A percentile compares a stretch with the other conserved stretches of the same genome.
Evolutionary conservation across 2,329 filamentous ascomycete species (phyloP).

Genomic region (Paradendryphiella salina): DNA sequence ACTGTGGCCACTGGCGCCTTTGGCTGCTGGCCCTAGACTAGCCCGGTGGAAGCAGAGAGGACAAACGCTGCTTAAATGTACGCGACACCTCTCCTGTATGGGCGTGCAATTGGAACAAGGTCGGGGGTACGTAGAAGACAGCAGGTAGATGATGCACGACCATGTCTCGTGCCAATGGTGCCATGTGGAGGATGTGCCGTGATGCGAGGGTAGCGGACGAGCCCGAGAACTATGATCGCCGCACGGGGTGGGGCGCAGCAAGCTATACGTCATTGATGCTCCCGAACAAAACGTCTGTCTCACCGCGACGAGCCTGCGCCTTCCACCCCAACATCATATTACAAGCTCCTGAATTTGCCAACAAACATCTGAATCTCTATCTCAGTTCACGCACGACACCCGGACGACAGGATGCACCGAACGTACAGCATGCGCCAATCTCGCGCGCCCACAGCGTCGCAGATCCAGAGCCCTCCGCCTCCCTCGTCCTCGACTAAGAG

Average conservation of each 20-base stretch:
- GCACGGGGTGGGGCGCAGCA: conserved; percentile 6
- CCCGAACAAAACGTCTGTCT: conserved; percentile 31
- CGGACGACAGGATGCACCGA: conserved; percentile 74
- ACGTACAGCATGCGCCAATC: conserved; percentile 87
- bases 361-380: not conserved
- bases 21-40: not conserved
- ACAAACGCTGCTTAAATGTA: not conserved
- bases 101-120: not conserved
- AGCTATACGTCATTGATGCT: conserved; percentile 26
- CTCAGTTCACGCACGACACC: not conserved
- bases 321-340: conserved; percentile 17
- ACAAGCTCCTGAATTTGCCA: not conserved
- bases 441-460: conserved; percentile 91
- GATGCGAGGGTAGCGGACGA: conserved; percentile 12
- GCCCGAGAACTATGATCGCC: conserved; percentile 17
- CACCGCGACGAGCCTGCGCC: conserved; percentile 13
- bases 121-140: not conserved
- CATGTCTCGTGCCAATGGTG: conserved; percentile 9
- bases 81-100: not conserved
- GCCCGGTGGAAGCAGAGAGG: not conserved
- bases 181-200: conserved; percentile 15
- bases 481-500: conserved; percentile 90
- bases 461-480: conserved; percentile 88
- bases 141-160: not conserved
- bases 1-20: conserved; percentile 20